These are phyloP conservation scores for Neurospora sp. DNA, from an alignment of 495 filamentous ascomycete genomes.

Conservation along the genomic window DNA sequence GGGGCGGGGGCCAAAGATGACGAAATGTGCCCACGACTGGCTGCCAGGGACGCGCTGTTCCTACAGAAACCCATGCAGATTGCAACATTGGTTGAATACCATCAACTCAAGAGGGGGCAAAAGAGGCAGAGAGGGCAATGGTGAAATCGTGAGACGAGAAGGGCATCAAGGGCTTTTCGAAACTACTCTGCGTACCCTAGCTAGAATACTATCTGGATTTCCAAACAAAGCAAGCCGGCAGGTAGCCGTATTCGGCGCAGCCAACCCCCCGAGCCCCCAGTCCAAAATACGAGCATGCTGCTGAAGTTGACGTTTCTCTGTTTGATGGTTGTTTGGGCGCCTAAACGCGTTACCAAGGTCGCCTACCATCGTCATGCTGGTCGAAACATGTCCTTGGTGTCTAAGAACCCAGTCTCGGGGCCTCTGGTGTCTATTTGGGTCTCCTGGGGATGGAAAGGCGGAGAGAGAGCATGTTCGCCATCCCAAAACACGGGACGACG, in stretches of 20 bases:
- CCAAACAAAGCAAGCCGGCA: neutral
- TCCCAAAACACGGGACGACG: neutral
- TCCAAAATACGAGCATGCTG: neutral
- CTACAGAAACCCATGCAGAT: neutral
- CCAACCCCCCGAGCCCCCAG: neutral
- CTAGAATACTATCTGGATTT: neutral
- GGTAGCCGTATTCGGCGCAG: neutral
- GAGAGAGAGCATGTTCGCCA: neutral
- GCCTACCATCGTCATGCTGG: slow-evolving; percentile 24
- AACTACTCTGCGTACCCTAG: neutral
- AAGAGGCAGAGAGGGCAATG: neutral
- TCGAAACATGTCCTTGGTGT: slow-evolving; percentile 21
- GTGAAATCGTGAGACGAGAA: neutral
- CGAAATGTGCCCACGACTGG: neutral
- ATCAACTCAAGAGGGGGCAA: neutral
- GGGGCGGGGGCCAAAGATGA: neutral
- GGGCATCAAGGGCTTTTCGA: neutral
- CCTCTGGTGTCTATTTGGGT: neutral
- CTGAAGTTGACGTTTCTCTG: slow-evolving; percentile 14
- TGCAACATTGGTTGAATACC: neutral
- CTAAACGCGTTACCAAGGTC: slow-evolving; percentile 14
- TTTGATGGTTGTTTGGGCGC: slow-evolving; percentile 41
- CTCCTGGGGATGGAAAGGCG: neutral
- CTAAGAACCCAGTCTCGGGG: slow-evolving; percentile 11
- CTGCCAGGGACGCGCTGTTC: neutral